phyloP scores from a whole-genome alignment of 345 rosid species.

The Citrus hindsii region DNA sequence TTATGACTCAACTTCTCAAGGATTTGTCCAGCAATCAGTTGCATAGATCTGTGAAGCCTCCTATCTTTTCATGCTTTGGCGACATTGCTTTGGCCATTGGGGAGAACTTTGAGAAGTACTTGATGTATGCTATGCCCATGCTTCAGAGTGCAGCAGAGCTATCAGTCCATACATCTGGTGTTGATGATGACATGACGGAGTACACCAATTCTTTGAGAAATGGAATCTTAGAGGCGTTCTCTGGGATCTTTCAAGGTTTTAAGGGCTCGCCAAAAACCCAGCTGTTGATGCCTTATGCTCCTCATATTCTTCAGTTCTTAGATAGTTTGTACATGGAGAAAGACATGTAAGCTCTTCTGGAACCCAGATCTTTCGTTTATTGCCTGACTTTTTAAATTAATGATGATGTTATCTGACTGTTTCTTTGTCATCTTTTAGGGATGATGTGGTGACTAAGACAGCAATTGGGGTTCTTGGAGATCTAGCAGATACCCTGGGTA shows the following conservation, averaged over 20 bases:
- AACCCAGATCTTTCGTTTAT: neutral
- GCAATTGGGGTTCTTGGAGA: constrained; percentile 64
- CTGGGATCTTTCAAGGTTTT: constrained; percentile 46
- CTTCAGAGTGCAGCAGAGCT: constrained; percentile 46
- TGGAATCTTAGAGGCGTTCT: constrained; percentile 44
- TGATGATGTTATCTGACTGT: neutral
- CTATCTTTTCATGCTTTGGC: constrained; percentile 44
- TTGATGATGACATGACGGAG: constrained; percentile 39
- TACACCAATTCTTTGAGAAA: constrained; percentile 42
- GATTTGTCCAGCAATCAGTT: constrained; percentile 45
- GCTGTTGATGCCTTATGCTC: constrained; percentile 37
- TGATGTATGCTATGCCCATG: constrained; percentile 48
- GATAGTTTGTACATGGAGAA: constrained; percentile 39
- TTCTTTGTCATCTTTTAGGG: constrained; percentile 34
- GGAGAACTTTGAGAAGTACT: constrained; percentile 41
- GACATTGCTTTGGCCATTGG: constrained; percentile 43
- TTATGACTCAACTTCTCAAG: constrained; percentile 45
- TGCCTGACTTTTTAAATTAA: neutral
- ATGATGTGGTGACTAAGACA: constrained; percentile 46
- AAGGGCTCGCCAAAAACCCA: constrained; percentile 44
- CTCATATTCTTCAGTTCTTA: constrained; percentile 38
- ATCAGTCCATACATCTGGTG: constrained; percentile 34
- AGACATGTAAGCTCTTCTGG: constrained; percentile 26
- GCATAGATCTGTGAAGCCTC: constrained; percentile 47
- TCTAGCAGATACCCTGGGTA: constrained; percentile 54